Evolutionary conservation across 129 eudicot species (phyloP).

Genomic region (Daucus carota): DNA sequence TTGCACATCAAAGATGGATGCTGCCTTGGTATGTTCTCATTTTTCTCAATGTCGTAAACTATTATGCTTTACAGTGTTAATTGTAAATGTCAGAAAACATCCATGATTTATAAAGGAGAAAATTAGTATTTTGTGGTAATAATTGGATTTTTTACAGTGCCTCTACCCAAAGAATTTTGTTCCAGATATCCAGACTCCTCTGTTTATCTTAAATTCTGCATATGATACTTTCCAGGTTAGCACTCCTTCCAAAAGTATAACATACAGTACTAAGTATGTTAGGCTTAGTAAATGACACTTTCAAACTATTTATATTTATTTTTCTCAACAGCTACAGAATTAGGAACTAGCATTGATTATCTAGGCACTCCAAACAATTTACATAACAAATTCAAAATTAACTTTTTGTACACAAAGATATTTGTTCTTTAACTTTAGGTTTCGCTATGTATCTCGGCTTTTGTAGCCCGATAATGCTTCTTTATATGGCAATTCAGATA

Average conservation of each 20-base stretch:
- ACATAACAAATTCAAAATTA: too few species aligned
- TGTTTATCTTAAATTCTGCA: not conserved
- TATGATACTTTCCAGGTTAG: slow-evolving; percentile 10
- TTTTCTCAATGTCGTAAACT: not conserved
- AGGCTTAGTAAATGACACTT: too few species aligned
- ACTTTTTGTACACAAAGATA: too few species aligned
- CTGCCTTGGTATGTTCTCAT: not conserved
- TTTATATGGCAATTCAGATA: not conserved
- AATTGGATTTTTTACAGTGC: not conserved
- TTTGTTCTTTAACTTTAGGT: too few species aligned
- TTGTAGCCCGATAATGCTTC: not conserved
- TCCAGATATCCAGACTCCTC: slow-evolving; percentile 1
- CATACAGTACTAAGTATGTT: too few species aligned
- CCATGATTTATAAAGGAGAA: not conserved
- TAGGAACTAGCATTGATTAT: too few species aligned
- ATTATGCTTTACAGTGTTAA: not conserved
- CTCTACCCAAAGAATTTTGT: not conserved
- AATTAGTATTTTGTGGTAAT: too few species aligned
- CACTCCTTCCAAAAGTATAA: too few species aligned
- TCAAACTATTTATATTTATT: too few species aligned
- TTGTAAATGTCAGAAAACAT: not conserved
- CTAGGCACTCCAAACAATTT: too few species aligned
- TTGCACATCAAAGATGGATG: slow-evolving; percentile 7
- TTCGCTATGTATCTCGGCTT: not conserved
- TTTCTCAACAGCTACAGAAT: too few species aligned